Evolutionary conservation across 257 asterid genomes (phyloP).

Genomic region (Anisodus tanguticus): DNA sequence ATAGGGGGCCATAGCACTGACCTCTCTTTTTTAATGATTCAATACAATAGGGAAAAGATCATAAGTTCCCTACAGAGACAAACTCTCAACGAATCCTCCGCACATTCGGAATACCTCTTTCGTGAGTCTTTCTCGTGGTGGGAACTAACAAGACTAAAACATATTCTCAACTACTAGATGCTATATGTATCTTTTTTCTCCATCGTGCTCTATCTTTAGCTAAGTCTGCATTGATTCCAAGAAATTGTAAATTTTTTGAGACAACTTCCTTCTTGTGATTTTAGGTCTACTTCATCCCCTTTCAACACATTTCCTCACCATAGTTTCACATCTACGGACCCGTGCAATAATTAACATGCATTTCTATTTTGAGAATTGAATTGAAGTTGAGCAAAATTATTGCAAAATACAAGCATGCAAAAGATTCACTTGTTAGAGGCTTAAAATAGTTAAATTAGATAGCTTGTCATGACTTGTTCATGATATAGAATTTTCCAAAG

Average conservation of each 20-base stretch:
- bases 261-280: background rate
- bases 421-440: slow-evolving; percentile 19
- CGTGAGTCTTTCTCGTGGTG: background rate
- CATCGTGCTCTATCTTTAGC: background rate
- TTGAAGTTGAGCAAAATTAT: slow-evolving; percentile 2
- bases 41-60: background rate
- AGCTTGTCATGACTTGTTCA: slow-evolving; percentile 11
- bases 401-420: slow-evolving; percentile 18
- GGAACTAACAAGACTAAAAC: background rate
- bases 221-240: background rate
- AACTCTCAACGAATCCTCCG: background rate
- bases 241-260: background rate
- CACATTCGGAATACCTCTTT: background rate
- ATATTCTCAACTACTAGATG: background rate
- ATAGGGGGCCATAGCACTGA: background rate
- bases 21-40: background rate
- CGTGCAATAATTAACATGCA: slow-evolving; percentile 10
- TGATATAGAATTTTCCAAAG: background rate
- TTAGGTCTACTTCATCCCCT: background rate
- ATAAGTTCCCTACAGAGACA: background rate
- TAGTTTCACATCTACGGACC: background rate
- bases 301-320: slow-evolving; percentile 22
- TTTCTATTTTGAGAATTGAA: background rate
- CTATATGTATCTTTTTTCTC: background rate
- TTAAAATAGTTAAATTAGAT: background rate